Evolutionary conservation across 176 grass and related monocot genomes (phyloP), one percentile per base, ranked within the genome.

Genomic region (Eragrostis curvula): DNA sequence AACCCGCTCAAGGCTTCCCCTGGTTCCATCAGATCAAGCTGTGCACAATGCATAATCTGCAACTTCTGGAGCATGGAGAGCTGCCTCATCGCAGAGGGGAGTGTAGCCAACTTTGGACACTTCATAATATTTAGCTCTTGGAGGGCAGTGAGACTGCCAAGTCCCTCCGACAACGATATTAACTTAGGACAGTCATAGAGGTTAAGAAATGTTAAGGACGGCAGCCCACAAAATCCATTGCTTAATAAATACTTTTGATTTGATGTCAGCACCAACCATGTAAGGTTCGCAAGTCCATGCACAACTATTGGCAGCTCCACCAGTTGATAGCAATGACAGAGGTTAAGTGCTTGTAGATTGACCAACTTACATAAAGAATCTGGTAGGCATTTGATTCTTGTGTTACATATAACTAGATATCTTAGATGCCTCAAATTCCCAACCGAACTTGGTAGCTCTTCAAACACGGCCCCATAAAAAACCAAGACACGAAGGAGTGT

Each of bases 81-180:
- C 15, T 0, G 50, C 0, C 41, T 70, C 39, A 81, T 45, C 36
- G n/a, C 18, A 1, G n/a, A 25, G 9, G 78, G 78, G 6, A 81
- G 24, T 57, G 36, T 43, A 20, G 66, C n/a, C 78, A 81, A 57
- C 39, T 81, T 81, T 21, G 78, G 65, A 58, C 65, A 81, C 12
- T 29, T 29, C 5, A 45, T 69, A n/a, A 81, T 53, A 6, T 5
- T 11, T 1, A 81, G 11, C 3, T 57, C 65, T 81, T 29, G 6
- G n/a, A n/a, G n/a, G n/a, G n/a, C n/a, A n/a, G n/a, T n/a, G n/a
- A n/a, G n/a, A n/a, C n/a, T n/a, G n/a, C n/a, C n/a, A n/a, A n/a
- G n/a, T n/a, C n/a, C n/a, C n/a, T n/a, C n/a, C n/a, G n/a, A n/a
- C n/a, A n/a, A n/a, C n/a, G n/a, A n/a, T n/a, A n/a, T n/a, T n/a